These are phyloP conservation scores for Pythium rishiriense DNA, from an alignment of 352 stramenopile genomes.

Conservation along the genomic window DNA sequence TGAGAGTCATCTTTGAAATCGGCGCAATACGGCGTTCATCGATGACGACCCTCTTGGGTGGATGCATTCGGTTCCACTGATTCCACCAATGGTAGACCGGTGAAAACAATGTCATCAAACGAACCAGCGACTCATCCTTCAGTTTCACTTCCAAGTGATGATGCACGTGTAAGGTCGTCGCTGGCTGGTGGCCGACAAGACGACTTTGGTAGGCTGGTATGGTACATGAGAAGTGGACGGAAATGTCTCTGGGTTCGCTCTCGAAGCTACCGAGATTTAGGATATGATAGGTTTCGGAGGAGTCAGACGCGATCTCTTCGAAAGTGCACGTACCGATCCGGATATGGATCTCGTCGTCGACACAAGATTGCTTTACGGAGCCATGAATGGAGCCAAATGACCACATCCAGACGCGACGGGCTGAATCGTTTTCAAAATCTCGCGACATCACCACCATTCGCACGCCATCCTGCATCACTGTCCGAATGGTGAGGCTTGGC, in stretches of 20 bases:
- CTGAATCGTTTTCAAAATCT: slow-evolving; percentile 10
- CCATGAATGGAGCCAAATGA: slow-evolving; percentile 46
- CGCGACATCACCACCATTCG: slow-evolving; percentile 55
- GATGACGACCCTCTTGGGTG: slow-evolving; percentile 47
- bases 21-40: slow-evolving; percentile 63
- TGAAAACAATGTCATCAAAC: slow-evolving; percentile 78
- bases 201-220: slow-evolving; percentile 82
- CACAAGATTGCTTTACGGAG: slow-evolving; percentile 78
- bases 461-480: slow-evolving; percentile 46
- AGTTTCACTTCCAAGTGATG: slow-evolving; percentile 56
- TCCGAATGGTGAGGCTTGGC: slow-evolving; percentile 67
- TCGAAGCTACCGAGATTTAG: slow-evolving; percentile 9
- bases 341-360: slow-evolving; percentile 81
- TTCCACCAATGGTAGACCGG: slow-evolving; percentile 87
- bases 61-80: slow-evolving; percentile 73
- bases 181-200: slow-evolving; percentile 70
- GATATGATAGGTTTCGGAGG: slow-evolving; percentile 31
- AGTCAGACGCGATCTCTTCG: slow-evolving; percentile 31
- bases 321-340: slow-evolving; percentile 58
- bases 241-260: slow-evolving; percentile 15
- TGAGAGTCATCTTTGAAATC: slow-evolving; percentile 59
- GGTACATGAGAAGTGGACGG: slow-evolving; percentile 59
- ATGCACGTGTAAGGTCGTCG: slow-evolving; percentile 47
- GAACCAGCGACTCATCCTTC: slow-evolving; percentile 74
- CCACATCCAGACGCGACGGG: slow-evolving; percentile 53